These are phyloP conservation scores for Beauveria australis DNA, from an alignment of 2,329 filamentous ascomycete species.

Conservation along the genomic window DNA sequence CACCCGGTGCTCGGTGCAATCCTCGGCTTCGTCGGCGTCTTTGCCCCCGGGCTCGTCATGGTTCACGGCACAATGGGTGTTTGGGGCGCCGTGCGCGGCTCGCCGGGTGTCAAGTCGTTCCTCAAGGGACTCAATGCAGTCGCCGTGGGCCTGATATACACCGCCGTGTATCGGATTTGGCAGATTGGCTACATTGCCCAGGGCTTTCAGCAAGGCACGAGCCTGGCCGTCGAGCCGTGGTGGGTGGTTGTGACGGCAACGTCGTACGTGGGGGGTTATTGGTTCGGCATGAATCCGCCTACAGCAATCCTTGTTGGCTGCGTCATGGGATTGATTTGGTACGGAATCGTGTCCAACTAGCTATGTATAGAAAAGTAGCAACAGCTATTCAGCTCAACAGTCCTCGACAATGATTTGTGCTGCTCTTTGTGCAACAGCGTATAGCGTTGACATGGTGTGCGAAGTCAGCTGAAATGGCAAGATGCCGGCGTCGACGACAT, in stretches of 20 bases:
- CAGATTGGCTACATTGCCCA: constrained; percentile 51
- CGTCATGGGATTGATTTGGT: constrained; percentile 25
- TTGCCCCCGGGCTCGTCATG: constrained; percentile 39
- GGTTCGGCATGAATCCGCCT: constrained; percentile 24
- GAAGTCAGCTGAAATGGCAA: constrained; percentile 16
- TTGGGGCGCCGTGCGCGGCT: constrained; percentile 42
- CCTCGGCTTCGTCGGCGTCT: constrained; percentile 45
- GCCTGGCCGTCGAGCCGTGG: constrained; percentile 51
- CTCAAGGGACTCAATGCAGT: constrained; percentile 51
- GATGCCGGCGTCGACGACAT: constrained; percentile 18
- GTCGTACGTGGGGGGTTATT: constrained; percentile 24
- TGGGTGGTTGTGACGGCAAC: constrained; percentile 52
- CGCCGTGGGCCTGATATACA: constrained; percentile 55
- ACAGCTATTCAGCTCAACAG: neutral
- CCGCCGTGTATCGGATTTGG: constrained; percentile 56
- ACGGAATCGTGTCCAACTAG: constrained; percentile 18
- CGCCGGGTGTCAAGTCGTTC: constrained; percentile 37
- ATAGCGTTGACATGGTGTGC: constrained; percentile 19
- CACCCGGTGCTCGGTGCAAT: constrained; percentile 37
- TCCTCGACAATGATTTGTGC: constrained; percentile 16
- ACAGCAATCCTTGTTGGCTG: constrained; percentile 26
- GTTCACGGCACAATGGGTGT: constrained; percentile 45
- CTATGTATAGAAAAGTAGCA: neutral
- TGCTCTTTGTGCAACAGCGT: constrained; percentile 17
- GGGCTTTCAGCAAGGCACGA: constrained; percentile 38